phyloP scores from a whole-genome alignment of 2,329 filamentous ascomycete species.

The Aspergillus pseudoterreus region DNA sequence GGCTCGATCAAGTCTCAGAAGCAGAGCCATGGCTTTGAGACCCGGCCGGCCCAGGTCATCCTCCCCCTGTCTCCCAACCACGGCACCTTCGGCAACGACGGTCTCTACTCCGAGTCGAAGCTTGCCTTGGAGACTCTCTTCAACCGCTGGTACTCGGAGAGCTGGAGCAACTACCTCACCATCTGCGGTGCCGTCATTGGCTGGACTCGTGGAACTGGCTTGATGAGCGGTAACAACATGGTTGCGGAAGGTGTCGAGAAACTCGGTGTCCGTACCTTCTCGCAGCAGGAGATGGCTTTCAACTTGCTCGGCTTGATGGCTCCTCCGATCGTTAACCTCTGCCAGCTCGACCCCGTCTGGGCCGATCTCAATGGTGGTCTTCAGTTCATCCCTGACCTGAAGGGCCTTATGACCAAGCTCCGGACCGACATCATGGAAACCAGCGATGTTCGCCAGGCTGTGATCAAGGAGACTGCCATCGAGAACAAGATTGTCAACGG shows the following conservation, averaged over 20 bases:
- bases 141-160: constrained; percentile 97
- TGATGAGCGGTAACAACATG: constrained; percentile 97
- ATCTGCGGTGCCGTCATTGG: constrained; percentile 98
- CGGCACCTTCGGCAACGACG: constrained; percentile 95
- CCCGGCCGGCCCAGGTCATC: constrained; percentile 92
- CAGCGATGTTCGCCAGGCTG: constrained; percentile 86
- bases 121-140: constrained; percentile 95
- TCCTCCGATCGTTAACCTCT: constrained; percentile 87
- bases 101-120: constrained; percentile 97
- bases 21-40: constrained; percentile 81
- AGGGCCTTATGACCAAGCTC: constrained; percentile 87
- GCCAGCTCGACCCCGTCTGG: constrained; percentile 92
- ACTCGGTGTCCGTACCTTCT: constrained; percentile 96
- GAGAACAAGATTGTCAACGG: constrained; percentile 98
- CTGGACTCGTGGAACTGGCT: constrained; percentile 96
- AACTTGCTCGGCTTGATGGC: constrained; percentile 96
- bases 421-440: constrained; percentile 94
- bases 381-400: constrained; percentile 94
- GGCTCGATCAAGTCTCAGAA: constrained; percentile 91
- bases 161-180: constrained; percentile 95
- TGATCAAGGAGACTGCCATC: constrained; percentile 90
- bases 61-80: constrained; percentile 96
- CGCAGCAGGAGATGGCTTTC: constrained; percentile 99
- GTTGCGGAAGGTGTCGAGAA: constrained; percentile 96
- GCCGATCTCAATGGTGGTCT: constrained; percentile 96